Evolutionary conservation across 2,329 filamentous ascomycete species (phyloP).

Genomic region (Cordyceps javanica): DNA sequence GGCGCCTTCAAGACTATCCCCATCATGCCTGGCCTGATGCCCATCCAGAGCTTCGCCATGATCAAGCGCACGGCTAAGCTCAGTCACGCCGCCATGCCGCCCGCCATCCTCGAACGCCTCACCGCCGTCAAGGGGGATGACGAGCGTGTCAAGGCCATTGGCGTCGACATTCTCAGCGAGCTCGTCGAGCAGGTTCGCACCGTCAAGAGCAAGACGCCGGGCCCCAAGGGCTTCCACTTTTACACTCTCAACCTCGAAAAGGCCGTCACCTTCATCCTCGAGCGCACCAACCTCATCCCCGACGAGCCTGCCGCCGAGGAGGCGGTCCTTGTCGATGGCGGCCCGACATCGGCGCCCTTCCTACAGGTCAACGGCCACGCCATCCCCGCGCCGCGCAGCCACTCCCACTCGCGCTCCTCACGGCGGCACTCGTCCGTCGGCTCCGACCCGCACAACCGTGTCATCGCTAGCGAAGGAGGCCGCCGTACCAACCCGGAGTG

Average conservation of each 20-base stretch:
- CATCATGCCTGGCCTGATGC: constrained; percentile 94
- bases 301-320: constrained; percentile 47
- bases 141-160: constrained; percentile 71
- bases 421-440: constrained; percentile 73
- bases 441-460: constrained; percentile 78
- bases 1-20: constrained; percentile 79
- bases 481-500: constrained; percentile 54
- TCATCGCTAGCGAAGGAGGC: constrained; percentile 64
- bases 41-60: constrained; percentile 95
- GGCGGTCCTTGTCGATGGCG: constrained; percentile 46
- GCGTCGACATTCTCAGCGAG: constrained; percentile 77
- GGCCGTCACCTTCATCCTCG: constrained; percentile 86
- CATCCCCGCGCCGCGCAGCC: constrained; percentile 26
- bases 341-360: constrained; percentile 20
- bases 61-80: constrained; percentile 90
- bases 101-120: constrained; percentile 61
- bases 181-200: constrained; percentile 73
- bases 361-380: constrained; percentile 44
- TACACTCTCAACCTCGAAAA: constrained; percentile 97
- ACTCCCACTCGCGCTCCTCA: constrained; percentile 32
- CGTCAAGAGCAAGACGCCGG: constrained; percentile 49
- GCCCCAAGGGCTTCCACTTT: constrained; percentile 84
- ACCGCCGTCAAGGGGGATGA: constrained; percentile 72
- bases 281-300: constrained; percentile 78
- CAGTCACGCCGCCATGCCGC: constrained; percentile 79